Evolutionary conservation across 1,284 basidiomycete species (phyloP).

Genomic region (Malassezia restricta): DNA sequence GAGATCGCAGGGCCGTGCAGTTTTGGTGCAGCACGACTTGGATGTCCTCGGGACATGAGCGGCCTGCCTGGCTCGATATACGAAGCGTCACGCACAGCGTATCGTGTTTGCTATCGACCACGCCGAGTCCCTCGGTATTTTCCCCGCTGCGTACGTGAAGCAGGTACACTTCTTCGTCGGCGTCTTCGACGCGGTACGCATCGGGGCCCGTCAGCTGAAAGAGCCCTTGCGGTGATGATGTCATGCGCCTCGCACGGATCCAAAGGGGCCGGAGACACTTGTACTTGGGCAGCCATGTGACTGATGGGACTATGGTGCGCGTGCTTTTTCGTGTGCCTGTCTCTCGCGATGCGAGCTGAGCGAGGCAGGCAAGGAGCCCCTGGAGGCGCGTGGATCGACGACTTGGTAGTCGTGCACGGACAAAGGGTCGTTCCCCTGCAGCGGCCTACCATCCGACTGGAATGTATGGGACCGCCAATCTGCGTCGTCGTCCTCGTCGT

Average conservation of each 20-base stretch:
- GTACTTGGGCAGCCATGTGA: too few species aligned
- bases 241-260: too few species aligned
- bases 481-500: conserved; percentile 25
- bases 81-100: neutral
- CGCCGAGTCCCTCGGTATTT: conserved; percentile 1
- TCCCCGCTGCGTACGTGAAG: neutral
- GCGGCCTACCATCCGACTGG: conserved; percentile 22
- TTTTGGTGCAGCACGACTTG: conserved; percentile 14
- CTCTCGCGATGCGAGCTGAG: too few species aligned
- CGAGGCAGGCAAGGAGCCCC: neutral
- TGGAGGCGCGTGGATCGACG: conserved; percentile 20
- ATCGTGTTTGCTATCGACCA: conserved; percentile 4
- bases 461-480: conserved; percentile 20
- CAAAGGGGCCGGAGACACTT: too few species aligned
- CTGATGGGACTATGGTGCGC: too few species aligned
- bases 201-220: neutral
- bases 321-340: too few species aligned
- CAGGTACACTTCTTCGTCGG: conserved; percentile 22
- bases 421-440: conserved; percentile 9
- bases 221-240: neutral
- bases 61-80: neutral
- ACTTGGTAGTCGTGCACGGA: conserved; percentile 29
- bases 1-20: conserved; percentile 28
- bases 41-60: neutral
- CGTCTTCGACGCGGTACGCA: conserved; percentile 17